These are phyloP conservation scores for Schoenoplectus triqueter DNA, from an alignment of 202 grass and related monocot genomes.

Conservation along the genomic window DNA sequence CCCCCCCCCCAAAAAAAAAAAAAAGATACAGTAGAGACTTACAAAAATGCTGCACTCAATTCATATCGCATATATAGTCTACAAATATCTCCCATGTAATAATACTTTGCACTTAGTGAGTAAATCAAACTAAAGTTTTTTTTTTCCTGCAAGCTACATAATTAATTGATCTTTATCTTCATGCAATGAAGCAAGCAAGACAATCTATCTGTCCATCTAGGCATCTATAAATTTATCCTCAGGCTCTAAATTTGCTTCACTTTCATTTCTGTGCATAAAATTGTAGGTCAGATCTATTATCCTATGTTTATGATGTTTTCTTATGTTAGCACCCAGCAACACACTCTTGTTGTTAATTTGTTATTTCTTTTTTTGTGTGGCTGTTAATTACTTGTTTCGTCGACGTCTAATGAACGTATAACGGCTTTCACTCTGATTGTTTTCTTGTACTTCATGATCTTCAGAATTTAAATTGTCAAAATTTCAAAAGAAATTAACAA, in stretches of 20 bases:
- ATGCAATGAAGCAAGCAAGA: not conserved
- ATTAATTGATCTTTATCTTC: not conserved
- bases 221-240: constrained; percentile 19
- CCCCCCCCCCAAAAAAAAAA: not conserved
- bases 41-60: constrained; percentile 17
- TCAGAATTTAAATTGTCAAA: not conserved
- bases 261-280: constrained; percentile 18
- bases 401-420: too few relatives aligned
- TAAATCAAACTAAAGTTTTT: constrained; percentile 28
- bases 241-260: constrained; percentile 20
- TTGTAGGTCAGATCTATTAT: constrained; percentile 28
- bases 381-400: too few relatives aligned
- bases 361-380: too few relatives aligned
- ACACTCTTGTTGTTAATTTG: not conserved
- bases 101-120: not conserved
- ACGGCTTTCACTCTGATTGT: not conserved
- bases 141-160: not conserved
- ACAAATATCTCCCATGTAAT: constrained; percentile 2
- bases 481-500: not conserved
- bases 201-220: not conserved
- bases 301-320: constrained; percentile 25
- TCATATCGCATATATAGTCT: not conserved
- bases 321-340: not conserved
- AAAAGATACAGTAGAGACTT: constrained; percentile 25
- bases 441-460: not conserved